These are phyloP conservation scores for Blastobotrys proliferans DNA, from an alignment of 1,139 yeast genomes.

Conservation along the genomic window DNA sequence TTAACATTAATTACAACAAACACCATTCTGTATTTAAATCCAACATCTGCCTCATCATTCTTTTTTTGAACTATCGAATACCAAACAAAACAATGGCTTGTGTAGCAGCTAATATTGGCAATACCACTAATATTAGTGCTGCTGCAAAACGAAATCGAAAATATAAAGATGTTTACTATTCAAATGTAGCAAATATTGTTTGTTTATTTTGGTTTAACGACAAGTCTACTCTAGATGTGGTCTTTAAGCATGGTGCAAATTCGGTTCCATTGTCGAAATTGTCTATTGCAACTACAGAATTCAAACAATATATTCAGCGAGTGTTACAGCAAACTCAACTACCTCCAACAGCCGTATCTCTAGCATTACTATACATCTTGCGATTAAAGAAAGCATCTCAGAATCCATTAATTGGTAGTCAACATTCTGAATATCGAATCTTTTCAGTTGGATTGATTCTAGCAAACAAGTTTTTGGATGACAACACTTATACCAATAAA, in stretches of 20 bases:
- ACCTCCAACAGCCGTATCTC: constrained; percentile 34
- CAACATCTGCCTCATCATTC: background rate
- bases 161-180: constrained; percentile 17
- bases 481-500: constrained; percentile 84
- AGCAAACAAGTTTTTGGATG: constrained; percentile 91
- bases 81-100: background rate
- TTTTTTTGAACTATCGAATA: too few relatives aligned
- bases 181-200: constrained; percentile 30
- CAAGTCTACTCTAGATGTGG: background rate
- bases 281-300: constrained; percentile 21
- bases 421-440: constrained; percentile 49
- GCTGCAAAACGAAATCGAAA: background rate
- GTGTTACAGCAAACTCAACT: constrained; percentile 34
- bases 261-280: constrained; percentile 12
- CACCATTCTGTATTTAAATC: too few relatives aligned
- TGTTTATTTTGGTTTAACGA: constrained; percentile 33
- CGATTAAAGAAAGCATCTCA: constrained; percentile 30
- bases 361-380: constrained; percentile 35
- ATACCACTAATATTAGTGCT: background rate
- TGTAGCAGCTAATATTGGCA: background rate
- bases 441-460: constrained; percentile 67
- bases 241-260: background rate
- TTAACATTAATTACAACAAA: too few relatives aligned
- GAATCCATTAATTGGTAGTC: constrained; percentile 30
- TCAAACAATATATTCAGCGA: constrained; percentile 27